Conservation (phyloP, 2,329 filamentous ascomycete genomes). For the Ceratocystis colombiana region DNA sequence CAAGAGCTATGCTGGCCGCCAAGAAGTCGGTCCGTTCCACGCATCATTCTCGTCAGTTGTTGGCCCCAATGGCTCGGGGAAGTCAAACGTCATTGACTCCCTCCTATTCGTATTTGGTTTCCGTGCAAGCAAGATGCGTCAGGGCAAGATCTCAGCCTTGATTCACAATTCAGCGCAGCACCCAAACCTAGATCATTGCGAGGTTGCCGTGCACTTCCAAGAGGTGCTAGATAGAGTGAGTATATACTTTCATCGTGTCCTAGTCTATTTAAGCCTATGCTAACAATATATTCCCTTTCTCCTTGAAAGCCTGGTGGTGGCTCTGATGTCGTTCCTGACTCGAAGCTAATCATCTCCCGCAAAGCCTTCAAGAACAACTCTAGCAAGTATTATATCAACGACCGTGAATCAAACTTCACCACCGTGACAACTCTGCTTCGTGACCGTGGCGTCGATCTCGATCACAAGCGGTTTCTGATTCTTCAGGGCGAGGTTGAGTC, state of each 20-base stretch:
- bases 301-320: slow-evolving; percentile 51
- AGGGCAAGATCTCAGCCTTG: slow-evolving; percentile 93
- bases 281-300: neutral
- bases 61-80: slow-evolving; percentile 93
- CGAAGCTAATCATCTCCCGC: slow-evolving; percentile 76
- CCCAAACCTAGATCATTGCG: slow-evolving; percentile 78
- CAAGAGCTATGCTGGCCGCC: slow-evolving; percentile 94
- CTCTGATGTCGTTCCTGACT: slow-evolving; percentile 68
- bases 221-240: slow-evolving; percentile 76
- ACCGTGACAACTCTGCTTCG: slow-evolving; percentile 77
- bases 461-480: slow-evolving; percentile 97
- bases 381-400: slow-evolving; percentile 97
- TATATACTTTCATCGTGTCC: slow-evolving; percentile 15
- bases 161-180: slow-evolving; percentile 92
- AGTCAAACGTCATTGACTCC: slow-evolving; percentile 98
- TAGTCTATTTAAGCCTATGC: slow-evolving; percentile 27
- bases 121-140: slow-evolving; percentile 96
- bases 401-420: slow-evolving; percentile 81
- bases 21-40: slow-evolving; percentile 94
- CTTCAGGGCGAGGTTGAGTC: slow-evolving; percentile 96
- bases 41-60: slow-evolving; percentile 96
- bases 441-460: slow-evolving; percentile 82
- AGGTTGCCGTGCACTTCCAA: slow-evolving; percentile 93
- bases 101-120: slow-evolving; percentile 98
- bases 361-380: slow-evolving; percentile 96